A percentile compares a stretch with the other conserved stretches of the same genome.
Evolutionary conservation across 441 rosid genomes (phyloP).

Genomic region (Corymbia citriodora): DNA sequence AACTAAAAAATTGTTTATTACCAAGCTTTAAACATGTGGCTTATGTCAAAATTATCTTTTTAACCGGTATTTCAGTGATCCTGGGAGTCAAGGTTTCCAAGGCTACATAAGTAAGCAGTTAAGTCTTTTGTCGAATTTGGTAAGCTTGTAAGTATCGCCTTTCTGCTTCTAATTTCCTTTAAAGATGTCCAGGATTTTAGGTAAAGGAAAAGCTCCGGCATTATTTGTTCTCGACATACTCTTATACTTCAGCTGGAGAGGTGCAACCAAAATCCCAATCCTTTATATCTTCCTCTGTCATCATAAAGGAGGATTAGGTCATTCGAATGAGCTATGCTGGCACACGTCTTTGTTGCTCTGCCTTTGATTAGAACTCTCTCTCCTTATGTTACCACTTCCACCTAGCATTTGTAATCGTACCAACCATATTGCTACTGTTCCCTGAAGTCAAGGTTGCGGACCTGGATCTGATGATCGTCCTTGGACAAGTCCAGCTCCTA

Average conservation of each 20-base stretch:
- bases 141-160: conserved; percentile 70
- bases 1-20: neutral
- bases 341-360: neutral
- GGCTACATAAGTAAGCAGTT: conserved; percentile 83
- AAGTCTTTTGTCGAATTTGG: conserved; percentile 72
- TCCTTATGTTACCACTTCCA: neutral
- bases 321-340: neutral
- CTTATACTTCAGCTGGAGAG: neutral
- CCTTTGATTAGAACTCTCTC: neutral
- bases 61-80: conserved; percentile 52
- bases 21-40: neutral
- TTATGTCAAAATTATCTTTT: neutral
- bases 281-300: neutral
- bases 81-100: conserved; percentile 89
- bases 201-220: neutral
- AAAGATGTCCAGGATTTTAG: neutral
- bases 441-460: neutral
- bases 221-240: neutral
- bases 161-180: neutral
- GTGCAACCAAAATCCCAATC: neutral
- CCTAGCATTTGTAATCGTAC: neutral
- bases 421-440: neutral
- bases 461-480: neutral
- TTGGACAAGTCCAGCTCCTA: neutral
- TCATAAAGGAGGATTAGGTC: neutral